Evolutionary conservation across 2,329 filamentous ascomycete genomes (phyloP).

Genomic region (Hymenoscyphus infarciens): DNA sequence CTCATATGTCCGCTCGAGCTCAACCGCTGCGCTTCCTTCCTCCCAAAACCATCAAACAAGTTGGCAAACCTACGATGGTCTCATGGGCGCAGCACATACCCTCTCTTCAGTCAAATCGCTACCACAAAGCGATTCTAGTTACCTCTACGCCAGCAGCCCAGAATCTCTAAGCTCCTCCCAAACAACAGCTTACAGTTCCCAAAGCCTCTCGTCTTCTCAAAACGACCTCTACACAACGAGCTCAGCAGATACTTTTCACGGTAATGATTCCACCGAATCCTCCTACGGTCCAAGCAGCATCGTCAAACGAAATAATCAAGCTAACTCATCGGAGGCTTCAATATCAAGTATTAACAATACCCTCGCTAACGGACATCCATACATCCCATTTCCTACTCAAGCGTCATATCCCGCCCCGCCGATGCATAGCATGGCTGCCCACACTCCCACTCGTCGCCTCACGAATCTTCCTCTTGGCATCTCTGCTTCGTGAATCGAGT

Average conservation of each 20-base stretch:
- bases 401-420: conserved; percentile 13
- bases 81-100: conserved; percentile 7
- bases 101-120: not conserved
- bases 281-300: conserved; percentile 21
- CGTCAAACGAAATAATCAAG: conserved; percentile 19
- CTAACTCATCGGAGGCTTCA: conserved; percentile 10
- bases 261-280: conserved; percentile 19
- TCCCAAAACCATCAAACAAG: not conserved
- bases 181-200: conserved; percentile 20
- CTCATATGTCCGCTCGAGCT: not conserved
- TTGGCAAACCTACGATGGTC: conserved; percentile 12
- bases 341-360: conserved; percentile 7
- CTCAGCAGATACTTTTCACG: conserved; percentile 14
- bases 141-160: conserved; percentile 26
- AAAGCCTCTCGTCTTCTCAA: conserved; percentile 14
- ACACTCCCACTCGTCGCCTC: conserved; percentile 1
- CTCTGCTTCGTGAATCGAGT: conserved; percentile 5
- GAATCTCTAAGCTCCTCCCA: conserved; percentile 26
- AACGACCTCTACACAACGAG: conserved; percentile 21
- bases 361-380: conserved; percentile 22
- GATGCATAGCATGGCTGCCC: conserved; percentile 4
- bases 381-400: conserved; percentile 17
- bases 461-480: conserved; percentile 1
- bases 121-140: not conserved
- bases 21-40: conserved; percentile 2